Evolutionary conservation across 2,329 filamentous ascomycete genomes (phyloP).

Genomic region (Claviceps arundinis): DNA sequence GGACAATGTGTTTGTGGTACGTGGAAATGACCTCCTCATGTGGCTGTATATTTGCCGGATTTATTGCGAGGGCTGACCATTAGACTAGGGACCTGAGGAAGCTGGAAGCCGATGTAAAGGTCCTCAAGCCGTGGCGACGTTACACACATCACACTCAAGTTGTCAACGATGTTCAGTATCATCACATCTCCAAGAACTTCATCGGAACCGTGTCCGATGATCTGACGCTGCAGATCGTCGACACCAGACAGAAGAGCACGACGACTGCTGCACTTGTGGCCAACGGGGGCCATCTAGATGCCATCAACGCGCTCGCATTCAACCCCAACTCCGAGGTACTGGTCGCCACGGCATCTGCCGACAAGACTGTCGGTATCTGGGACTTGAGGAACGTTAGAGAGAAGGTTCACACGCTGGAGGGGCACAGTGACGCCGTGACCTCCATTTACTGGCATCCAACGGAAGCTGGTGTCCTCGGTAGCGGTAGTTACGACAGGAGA

Average conservation of each 20-base stretch:
- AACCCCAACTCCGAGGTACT: constrained; percentile 84
- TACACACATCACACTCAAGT: constrained; percentile 84
- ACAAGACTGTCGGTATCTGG: constrained; percentile 92
- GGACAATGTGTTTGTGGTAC: constrained; percentile 82
- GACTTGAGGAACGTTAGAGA: constrained; percentile 83
- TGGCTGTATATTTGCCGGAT: not conserved
- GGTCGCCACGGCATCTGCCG: constrained; percentile 83
- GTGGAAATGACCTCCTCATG: constrained; percentile 11
- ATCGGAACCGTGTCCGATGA: constrained; percentile 95
- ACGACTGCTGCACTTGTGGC: constrained; percentile 57
- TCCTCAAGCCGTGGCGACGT: constrained; percentile 55
- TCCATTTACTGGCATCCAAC: constrained; percentile 91
- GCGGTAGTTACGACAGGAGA: constrained; percentile 81
- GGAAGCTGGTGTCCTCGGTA: constrained; percentile 78
- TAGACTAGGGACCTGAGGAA: constrained; percentile 62
- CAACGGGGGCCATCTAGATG: constrained; percentile 68
- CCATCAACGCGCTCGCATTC: constrained; percentile 92
- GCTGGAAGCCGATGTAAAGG: constrained; percentile 55
- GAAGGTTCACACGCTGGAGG: constrained; percentile 80
- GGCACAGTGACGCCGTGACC: constrained; percentile 80
- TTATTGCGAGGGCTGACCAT: not conserved
- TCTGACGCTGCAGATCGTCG: constrained; percentile 80
- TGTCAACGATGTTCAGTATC: constrained; percentile 95
- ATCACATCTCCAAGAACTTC: constrained; percentile 70
- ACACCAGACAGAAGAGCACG: constrained; percentile 57